These are phyloP conservation scores for Candida tropicalis DNA, from an alignment of 1,139 yeast species.

Conservation along the genomic window DNA sequence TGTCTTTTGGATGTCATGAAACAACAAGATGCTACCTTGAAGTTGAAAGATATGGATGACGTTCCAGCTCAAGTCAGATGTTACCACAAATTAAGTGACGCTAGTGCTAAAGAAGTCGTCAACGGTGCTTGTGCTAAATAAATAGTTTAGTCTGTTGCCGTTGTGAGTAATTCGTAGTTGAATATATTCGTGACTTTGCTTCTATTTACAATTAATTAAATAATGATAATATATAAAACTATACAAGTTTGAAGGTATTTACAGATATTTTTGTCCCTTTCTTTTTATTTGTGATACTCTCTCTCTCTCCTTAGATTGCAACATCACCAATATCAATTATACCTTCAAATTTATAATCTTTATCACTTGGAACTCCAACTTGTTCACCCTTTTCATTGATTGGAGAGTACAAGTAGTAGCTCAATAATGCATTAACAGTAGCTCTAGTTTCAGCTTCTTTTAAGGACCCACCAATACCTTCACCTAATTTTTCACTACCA, in stretches of 20 bases:
- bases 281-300: neutral
- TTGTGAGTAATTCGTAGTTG: neutral
- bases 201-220: constrained; percentile 5
- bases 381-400: constrained; percentile 44
- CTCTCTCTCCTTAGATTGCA: constrained; percentile 47
- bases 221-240: neutral
- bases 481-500: constrained; percentile 84
- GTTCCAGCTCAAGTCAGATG: constrained; percentile 22
- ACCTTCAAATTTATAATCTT: constrained; percentile 44
- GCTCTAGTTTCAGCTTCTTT: constrained; percentile 93
- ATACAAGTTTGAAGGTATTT: constrained; percentile 1
- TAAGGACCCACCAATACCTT: constrained; percentile 92
- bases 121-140: constrained; percentile 20
- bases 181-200: constrained; percentile 1
- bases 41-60: constrained; percentile 18
- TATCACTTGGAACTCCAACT: constrained; percentile 63
- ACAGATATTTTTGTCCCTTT: neutral
- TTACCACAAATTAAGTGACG: constrained; percentile 15
- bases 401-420: constrained; percentile 91
- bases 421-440: constrained; percentile 85
- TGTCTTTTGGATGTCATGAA: constrained; percentile 20
- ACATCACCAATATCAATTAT: constrained; percentile 59
- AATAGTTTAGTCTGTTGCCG: neutral
- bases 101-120: constrained; percentile 13
- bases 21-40: constrained; percentile 18